A percentile compares a stretch with the other conserved stretches of the same genome.
Evolutionary conservation across 2,329 filamentous ascomycete species (phyloP).

Genomic region (Calonectria honghensis): DNA sequence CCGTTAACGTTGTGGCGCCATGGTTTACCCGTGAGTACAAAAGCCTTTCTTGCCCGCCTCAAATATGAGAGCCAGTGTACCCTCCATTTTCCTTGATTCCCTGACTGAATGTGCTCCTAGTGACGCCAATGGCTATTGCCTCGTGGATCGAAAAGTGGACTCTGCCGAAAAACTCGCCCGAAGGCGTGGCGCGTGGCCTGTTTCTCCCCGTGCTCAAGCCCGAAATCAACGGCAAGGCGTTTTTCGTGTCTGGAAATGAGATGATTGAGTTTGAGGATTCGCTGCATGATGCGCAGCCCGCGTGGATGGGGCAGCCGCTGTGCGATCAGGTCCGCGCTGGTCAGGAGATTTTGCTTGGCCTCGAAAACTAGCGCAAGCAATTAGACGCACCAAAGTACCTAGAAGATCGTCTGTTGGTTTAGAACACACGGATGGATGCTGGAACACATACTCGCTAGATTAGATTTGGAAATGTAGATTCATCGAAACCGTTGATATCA

Average conservation of each 20-base stretch:
- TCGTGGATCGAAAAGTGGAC: slow-evolving; percentile 19
- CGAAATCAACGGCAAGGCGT: not conserved
- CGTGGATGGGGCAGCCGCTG: slow-evolving; percentile 18
- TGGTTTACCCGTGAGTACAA: slow-evolving; percentile 7
- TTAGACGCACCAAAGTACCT: not conserved
- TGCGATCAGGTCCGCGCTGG: slow-evolving; percentile 4
- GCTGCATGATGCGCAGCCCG: slow-evolving; percentile 19
- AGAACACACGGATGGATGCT: not conserved
- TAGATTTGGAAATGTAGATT: not conserved
- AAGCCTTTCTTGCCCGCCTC: too few species aligned
- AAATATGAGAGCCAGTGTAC: too few species aligned
- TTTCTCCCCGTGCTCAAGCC: slow-evolving; percentile 12
- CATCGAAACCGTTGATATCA: not conserved
- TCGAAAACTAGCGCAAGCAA: not conserved
- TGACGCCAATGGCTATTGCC: slow-evolving; percentile 9
- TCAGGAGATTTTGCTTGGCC: slow-evolving; percentile 5
- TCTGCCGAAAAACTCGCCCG: slow-evolving; percentile 3
- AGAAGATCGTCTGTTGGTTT: not conserved
- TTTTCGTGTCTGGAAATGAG: slow-evolving; percentile 5
- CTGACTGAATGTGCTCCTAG: not conserved
- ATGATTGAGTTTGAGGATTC: slow-evolving; percentile 25
- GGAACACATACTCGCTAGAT: not conserved
- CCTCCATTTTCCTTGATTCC: too few species aligned
- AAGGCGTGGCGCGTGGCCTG: not conserved
- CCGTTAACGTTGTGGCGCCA: not conserved